These are phyloP conservation scores for Cinnamomum micranthum DNA, from an alignment of 164 flowering plant genomes.

Conservation along the genomic window DNA sequence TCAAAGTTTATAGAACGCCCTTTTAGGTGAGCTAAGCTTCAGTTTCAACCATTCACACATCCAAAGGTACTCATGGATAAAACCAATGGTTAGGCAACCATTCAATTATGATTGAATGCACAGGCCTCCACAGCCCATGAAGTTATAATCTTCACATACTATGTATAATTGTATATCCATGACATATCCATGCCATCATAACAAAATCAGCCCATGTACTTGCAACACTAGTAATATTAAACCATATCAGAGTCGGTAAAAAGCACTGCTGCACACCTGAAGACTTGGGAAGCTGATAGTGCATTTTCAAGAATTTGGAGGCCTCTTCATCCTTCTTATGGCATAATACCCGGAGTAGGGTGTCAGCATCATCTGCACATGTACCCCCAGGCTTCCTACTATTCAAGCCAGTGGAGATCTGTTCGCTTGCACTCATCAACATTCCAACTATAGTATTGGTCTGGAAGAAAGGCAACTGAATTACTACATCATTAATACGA, in stretches of 20 bases:
- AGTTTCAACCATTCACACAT: too few species aligned
- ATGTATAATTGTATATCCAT: too few species aligned
- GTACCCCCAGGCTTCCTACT: constrained; percentile 24
- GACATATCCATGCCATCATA: neutral
- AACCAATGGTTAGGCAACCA: neutral
- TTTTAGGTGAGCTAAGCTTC: too few species aligned
- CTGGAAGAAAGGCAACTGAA: constrained; percentile 32
- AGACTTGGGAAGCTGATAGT: constrained; percentile 75
- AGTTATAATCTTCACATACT: too few species aligned
- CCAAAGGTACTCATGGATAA: neutral
- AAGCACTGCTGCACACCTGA: constrained; percentile 42
- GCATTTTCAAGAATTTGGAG: constrained; percentile 63
- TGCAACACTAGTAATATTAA: neutral
- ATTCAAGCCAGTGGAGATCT: constrained; percentile 36
- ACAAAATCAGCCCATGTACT: neutral
- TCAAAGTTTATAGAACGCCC: too few species aligned
- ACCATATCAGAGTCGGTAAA: neutral
- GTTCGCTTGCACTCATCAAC: constrained; percentile 73
- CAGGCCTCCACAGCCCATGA: neutral
- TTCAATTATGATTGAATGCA: neutral
- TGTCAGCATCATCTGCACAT: constrained; percentile 50
- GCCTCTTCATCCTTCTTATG: constrained; percentile 83
- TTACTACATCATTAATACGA: neutral
- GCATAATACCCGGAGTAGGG: constrained; percentile 65
- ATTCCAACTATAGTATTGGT: constrained; percentile 54